Base-by-base conservation (phyloP, 164 flowering plant genomes). In the Nymphaea colorata region DNA sequence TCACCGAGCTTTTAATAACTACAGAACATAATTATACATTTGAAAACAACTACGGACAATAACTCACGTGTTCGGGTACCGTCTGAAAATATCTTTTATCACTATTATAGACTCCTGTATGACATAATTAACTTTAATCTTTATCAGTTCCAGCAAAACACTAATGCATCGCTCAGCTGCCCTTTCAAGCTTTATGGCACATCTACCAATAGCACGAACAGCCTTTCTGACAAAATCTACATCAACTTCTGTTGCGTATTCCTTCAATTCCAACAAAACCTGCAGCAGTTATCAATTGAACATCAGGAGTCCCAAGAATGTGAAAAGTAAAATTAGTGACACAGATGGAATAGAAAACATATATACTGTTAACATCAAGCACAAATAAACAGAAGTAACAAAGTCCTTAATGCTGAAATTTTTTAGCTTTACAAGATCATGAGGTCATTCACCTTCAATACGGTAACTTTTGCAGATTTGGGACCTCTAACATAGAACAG, bases 191-290 rank as follows among this genome's bases (percentile, higher is more conserved):
- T 92, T 92, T 67, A 92, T 95, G 66, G 98, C 99, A 84, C 99
- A 95, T 10, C 99, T 90, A 42, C 99, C 99, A 80, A 95, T 95
- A 66, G 99, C 98, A 76, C 98, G 98, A 44, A 95, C 99, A 80
- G 99, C 99, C 78, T 88, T 95, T 74, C 99, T 84, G 17, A 95
- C 99, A 92, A 95, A 95, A 76, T 95, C 99, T 7, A 95, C 99
- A 84, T 95, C 99, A 4, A 90, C 99, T 82, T 95, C 99, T 64
- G 99, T 95, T 42, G 99, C 99, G 82, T 95, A 95, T 74, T 95
- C 99, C 77, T 95, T 95, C 79, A 95, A 92, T 82, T 95, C 99
- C 83, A 95, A 77, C 11, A 95, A 75, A 73, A 95, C 98, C 99
- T 95, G 78, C 12, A 73, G 47, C 53, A 45, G 53, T 45, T 1